Conservation (phyloP, 1,284 basidiomycete species). For the Ustilago bromivora region DNA sequence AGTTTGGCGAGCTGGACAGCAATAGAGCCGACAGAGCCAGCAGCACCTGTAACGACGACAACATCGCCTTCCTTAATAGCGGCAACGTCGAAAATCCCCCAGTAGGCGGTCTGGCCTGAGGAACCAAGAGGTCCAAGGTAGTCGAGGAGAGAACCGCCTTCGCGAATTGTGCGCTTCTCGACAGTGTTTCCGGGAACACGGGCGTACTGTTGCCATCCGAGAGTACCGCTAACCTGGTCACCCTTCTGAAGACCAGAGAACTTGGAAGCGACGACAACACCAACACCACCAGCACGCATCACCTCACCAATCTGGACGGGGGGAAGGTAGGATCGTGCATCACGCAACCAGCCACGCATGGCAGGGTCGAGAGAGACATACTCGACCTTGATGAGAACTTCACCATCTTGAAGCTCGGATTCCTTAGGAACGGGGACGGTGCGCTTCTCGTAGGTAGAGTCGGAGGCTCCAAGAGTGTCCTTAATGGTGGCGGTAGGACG, state of each 20-base stretch:
- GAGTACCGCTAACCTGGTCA: constrained; percentile 52
- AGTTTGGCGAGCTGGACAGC: constrained; percentile 74
- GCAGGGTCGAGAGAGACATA: constrained; percentile 68
- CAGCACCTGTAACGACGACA: constrained; percentile 62
- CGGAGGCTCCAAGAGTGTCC: constrained; percentile 44
- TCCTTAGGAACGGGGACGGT: constrained; percentile 38
- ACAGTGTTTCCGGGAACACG: constrained; percentile 40
- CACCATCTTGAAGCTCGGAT: constrained; percentile 54
- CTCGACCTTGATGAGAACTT: constrained; percentile 66
- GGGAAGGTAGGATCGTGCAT: constrained; percentile 72
- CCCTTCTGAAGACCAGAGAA: constrained; percentile 60
- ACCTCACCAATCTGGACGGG: constrained; percentile 83
- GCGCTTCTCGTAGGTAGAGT: constrained; percentile 60
- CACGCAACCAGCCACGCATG: constrained; percentile 84
- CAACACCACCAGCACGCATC: constrained; percentile 81
- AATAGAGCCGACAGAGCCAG: constrained; percentile 66
- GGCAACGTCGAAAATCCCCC: constrained; percentile 57
- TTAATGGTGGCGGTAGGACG: constrained; percentile 65
- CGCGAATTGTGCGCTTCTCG: constrained; percentile 40
- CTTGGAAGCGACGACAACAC: constrained; percentile 74
- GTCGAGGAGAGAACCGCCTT: constrained; percentile 52
- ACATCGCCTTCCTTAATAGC: constrained; percentile 56
- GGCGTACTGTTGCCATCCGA: constrained; percentile 59
- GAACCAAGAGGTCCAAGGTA: constrained; percentile 69
- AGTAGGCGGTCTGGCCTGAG: constrained; percentile 70